These are phyloP conservation scores for Verticillium isaacii DNA, from an alignment of 2,329 filamentous ascomycete species.

Conservation along the genomic window DNA sequence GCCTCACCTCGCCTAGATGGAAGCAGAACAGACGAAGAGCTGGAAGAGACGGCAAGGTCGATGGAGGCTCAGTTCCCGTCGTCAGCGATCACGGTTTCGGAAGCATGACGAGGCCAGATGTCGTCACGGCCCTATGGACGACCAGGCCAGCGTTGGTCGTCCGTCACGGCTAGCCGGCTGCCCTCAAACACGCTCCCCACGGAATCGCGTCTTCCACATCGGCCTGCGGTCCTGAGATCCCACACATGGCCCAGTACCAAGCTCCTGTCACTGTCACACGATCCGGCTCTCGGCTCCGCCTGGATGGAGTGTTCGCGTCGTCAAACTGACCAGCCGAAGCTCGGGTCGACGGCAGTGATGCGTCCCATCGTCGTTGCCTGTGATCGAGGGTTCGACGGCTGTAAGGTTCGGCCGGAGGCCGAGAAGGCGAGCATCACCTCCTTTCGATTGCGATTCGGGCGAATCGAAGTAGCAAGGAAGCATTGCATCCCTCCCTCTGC, in stretches of 20 bases:
- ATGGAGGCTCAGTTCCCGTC: neutral
- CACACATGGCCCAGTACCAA: neutral
- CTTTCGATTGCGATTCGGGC: too few species aligned
- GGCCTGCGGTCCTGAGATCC: neutral
- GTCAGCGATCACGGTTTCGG: neutral
- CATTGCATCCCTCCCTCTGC: too few species aligned
- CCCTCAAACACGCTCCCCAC: neutral
- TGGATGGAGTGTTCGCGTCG: neutral
- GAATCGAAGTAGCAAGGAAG: too few species aligned
- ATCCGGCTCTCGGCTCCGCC: neutral
- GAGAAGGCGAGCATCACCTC: too few species aligned
- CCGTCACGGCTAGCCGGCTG: neutral
- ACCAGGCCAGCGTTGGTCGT: neutral
- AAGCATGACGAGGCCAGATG: neutral
- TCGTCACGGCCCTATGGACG: neutral
- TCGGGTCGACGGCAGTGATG: too few species aligned
- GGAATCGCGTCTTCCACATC: neutral
- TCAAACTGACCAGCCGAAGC: neutral
- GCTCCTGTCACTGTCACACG: neutral
- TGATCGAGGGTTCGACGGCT: too few species aligned
- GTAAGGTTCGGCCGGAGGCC: too few species aligned
- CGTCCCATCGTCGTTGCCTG: too few species aligned
- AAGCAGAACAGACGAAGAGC: too few species aligned
- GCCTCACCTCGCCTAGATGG: neutral
- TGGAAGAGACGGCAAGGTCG: neutral